Base-by-base conservation (phyloP, 192 early-diverging fungal genomes). In the Radiomyces spectabilis region DNA sequence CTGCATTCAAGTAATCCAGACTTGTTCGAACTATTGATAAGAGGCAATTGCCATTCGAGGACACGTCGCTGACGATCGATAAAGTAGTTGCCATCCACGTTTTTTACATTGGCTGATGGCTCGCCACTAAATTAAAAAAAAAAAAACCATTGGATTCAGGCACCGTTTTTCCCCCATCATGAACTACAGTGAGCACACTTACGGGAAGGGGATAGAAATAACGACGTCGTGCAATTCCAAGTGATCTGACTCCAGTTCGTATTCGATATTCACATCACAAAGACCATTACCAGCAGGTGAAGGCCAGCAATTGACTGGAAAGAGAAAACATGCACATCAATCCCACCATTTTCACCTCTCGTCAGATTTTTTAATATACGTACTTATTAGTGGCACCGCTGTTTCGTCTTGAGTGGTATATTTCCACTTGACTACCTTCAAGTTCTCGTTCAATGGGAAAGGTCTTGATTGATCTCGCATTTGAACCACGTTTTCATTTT, bases 231-330 rank as follows among this genome's bases (percentile, higher is more conserved):
- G 80, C 10, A 99, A 79, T 64, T 85, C 88, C 48, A 96, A 80
- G 39, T 77, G 72, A 18, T 80, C 66, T 49, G 77, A 71, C 60
- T 84, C 87, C 41, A 96, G 75, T 64, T 96, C 93, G 59, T 96
- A 99, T 66, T 99, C 96, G 49, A 97, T 93, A 55, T 92, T 99
- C 21, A 99, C 96, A 67, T 95, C 94, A 40, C 85, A 84, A 1
- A 83, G 78, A 3, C 96, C 94, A 65, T 76, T 84, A 41, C 85
- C 92, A 25, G 84, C 78, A 26, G 89, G 92, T 16, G 92, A 88
- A 19, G 96, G 94, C 96, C 96, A 98, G 77, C 96, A 98, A 74
- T 92, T 98, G 67, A 97, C 86, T 88, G 60, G 40, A 25, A 38
- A 19, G 9, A 32, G 19, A 51, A 25, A n/a, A 43, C 44, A 38